These are phyloP conservation scores for Spizellomyces punctatus DNA, from an alignment of 192 early-diverging fungal species.

Conservation along the genomic window DNA sequence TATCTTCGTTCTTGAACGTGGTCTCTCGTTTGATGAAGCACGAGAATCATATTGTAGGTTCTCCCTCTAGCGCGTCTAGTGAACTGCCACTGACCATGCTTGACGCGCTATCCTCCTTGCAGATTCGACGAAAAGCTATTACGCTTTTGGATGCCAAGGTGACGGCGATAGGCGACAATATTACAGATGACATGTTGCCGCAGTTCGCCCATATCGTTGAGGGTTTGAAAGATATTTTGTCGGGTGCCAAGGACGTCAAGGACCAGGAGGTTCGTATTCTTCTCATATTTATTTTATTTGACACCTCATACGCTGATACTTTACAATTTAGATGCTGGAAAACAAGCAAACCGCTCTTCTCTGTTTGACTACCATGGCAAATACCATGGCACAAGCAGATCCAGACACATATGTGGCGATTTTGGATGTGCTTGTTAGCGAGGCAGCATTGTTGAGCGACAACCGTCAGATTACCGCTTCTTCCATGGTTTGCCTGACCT, in stretches of 20 bases:
- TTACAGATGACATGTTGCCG: conserved; percentile 45
- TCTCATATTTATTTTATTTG: too few species aligned
- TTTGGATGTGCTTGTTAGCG: conserved; percentile 43
- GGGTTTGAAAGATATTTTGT: conserved; percentile 43
- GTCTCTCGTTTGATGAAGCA: conserved; percentile 57
- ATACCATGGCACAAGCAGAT: conserved; percentile 61
- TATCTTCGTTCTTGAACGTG: conserved; percentile 75
- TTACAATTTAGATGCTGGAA: conserved; percentile 12
- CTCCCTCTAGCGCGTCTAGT: neutral
- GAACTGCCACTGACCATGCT: conserved; percentile 7
- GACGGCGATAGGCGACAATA: conserved; percentile 48
- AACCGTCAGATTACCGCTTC: conserved; percentile 37
- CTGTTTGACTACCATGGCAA: conserved; percentile 76
- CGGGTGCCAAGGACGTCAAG: conserved; percentile 43
- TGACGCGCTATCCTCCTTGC: too few species aligned
- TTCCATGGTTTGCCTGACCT: conserved; percentile 59
- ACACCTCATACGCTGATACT: too few species aligned
- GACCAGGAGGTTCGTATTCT: conserved; percentile 22
- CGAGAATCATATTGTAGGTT: conserved; percentile 10
- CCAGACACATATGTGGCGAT: conserved; percentile 63
- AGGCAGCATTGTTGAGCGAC: conserved; percentile 14
- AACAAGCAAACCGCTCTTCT: conserved; percentile 79
- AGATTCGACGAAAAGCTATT: conserved; percentile 75
- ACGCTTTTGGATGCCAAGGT: conserved; percentile 73
- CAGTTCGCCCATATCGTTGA: conserved; percentile 55